Evolutionary conservation across 1,284 basidiomycete genomes (phyloP).

Genomic region (Cutaneotrichosporon daszewskae): DNA sequence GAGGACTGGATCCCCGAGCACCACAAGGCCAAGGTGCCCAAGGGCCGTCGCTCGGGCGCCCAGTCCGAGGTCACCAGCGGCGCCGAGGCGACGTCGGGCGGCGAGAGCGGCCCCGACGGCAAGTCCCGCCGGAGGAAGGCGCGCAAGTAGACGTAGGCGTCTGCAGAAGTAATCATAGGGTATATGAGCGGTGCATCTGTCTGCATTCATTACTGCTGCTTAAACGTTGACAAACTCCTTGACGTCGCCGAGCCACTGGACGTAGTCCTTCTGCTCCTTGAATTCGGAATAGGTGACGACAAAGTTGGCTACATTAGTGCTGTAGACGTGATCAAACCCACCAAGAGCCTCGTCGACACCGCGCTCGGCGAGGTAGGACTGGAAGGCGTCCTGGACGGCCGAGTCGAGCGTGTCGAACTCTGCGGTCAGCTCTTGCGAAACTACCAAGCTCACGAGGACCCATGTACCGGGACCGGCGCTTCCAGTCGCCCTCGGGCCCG

Average conservation of each 20-base stretch:
- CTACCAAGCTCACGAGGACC: slow-evolving; percentile 70
- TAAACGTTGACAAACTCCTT: slow-evolving; percentile 68
- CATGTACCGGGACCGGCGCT: slow-evolving; percentile 81
- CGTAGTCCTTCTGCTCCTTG: slow-evolving; percentile 96
- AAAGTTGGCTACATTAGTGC: too few species aligned
- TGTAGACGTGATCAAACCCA: too few species aligned
- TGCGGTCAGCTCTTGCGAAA: slow-evolving; percentile 2
- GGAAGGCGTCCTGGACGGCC: slow-evolving; percentile 77
- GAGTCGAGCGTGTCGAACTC: slow-evolving; percentile 87
- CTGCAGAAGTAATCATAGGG: neutral
- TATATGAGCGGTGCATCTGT: neutral
- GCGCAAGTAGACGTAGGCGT: slow-evolving; percentile 14
- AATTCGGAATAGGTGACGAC: slow-evolving; percentile 75
- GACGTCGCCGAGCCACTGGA: slow-evolving; percentile 78
- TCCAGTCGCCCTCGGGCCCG: slow-evolving; percentile 88
- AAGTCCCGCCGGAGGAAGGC: slow-evolving; percentile 25
- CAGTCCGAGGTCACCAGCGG: slow-evolving; percentile 31
- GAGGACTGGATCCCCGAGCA: slow-evolving; percentile 91
- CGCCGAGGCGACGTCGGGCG: slow-evolving; percentile 36
- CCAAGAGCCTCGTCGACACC: slow-evolving; percentile 76
- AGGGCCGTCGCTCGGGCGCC: slow-evolving; percentile 10
- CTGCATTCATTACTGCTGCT: neutral
- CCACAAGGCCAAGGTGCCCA: slow-evolving; percentile 59
- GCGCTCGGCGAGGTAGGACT: slow-evolving; percentile 74
- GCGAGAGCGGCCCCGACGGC: slow-evolving; percentile 35